Percentiles rank a stretch among this genome's conserved stretches.
Conservation (phyloP, 371 early-diverging fungal genomes). For the Rhizopus delemar region DNA sequence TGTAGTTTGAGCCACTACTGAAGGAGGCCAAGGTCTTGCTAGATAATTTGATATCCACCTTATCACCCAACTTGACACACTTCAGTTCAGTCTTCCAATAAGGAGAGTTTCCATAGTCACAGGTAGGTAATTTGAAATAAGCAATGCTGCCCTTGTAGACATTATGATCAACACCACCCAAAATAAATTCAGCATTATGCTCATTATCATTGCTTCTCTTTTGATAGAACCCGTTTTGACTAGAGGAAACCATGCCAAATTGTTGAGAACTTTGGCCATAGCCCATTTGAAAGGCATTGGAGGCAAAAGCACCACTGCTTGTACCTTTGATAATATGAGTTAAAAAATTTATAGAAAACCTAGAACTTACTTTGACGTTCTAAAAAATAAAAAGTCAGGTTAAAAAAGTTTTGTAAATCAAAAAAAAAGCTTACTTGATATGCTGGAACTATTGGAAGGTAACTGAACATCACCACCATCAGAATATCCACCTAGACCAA, state of each 20-base stretch:
- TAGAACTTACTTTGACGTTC: constrained; percentile 26
- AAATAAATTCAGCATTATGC: constrained; percentile 42
- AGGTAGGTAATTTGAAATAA: constrained; percentile 43
- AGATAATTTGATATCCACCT: constrained; percentile 41
- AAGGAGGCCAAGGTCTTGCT: constrained; percentile 40
- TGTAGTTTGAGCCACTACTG: constrained; percentile 32
- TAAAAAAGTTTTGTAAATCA: constrained; percentile 1
- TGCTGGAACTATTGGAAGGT: constrained; percentile 24
- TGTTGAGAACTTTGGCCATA: constrained; percentile 33
- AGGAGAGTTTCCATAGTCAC: constrained; percentile 41
- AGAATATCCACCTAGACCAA: constrained; percentile 45
- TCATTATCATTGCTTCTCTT: constrained; percentile 36
- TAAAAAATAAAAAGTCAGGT: constrained; percentile 9
- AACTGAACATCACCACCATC: constrained; percentile 40
- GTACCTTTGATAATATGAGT: constrained; percentile 1
- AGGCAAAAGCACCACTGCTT: constrained; percentile 30
- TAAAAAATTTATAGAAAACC: constrained; percentile 7
- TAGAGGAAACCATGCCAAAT: constrained; percentile 33
- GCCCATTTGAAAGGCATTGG: constrained; percentile 37
- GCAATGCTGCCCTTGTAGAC: constrained; percentile 47
- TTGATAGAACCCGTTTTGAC: constrained; percentile 29
- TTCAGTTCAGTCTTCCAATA: constrained; percentile 50
- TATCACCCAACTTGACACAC: constrained; percentile 40
- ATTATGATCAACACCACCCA: constrained; percentile 49
- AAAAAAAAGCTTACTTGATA: constrained; percentile 17